Base-by-base conservation (phyloP, 2,329 filamentous ascomycete genomes). In the Trichoderma endophyticum region DNA sequence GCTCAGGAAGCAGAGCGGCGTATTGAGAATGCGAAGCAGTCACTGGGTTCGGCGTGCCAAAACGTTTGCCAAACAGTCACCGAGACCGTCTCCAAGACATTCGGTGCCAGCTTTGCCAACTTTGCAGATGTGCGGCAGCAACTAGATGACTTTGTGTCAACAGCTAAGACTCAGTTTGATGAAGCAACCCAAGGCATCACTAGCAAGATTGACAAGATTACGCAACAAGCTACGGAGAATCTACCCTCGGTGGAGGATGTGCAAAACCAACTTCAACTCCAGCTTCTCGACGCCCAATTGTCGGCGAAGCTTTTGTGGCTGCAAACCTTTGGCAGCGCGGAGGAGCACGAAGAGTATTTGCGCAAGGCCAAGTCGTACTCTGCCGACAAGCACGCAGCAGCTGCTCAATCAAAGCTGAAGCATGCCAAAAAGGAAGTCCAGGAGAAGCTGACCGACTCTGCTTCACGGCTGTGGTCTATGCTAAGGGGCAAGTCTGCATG, bases 251-350 rank as follows among this genome's bases (percentile, higher is more conserved):
- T 77, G 8, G 74, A 76, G 36, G 77, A 80, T 4, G 73, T 82
- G 2, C 79, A 83, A 64, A 79, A 84, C 8, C 83, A 84, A 59
- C 75, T 86, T 2, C 79, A 84, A 30, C 77, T 88, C 6, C 79
- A 81, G 1, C 74, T 90, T 11, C 79, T 89, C 32, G 83, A 83
- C 51, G 86, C 88, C 15, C 88, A 89, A 76, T 81, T 91, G 30
- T 81, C 81, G 57, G 88, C 88, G 15, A 88, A 85, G 77, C 81
- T 89, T 36, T 83, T 85, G 80, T 90, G 87, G 87, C 80, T 90
- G 64, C 86, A 84, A 77, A 64, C 88, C 36, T 86, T 84, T 65
- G 86, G 86, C 24, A 86, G 84, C 75, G 78, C 76, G 3, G 81
- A 84, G 18, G 85, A 88, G 75, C 81, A 84, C 66, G 77, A 81